Percentiles rank a stretch among this genome's conserved stretches.
Conservation (phyloP, 768 basidiomycete species). For the Russula lepida region DNA sequence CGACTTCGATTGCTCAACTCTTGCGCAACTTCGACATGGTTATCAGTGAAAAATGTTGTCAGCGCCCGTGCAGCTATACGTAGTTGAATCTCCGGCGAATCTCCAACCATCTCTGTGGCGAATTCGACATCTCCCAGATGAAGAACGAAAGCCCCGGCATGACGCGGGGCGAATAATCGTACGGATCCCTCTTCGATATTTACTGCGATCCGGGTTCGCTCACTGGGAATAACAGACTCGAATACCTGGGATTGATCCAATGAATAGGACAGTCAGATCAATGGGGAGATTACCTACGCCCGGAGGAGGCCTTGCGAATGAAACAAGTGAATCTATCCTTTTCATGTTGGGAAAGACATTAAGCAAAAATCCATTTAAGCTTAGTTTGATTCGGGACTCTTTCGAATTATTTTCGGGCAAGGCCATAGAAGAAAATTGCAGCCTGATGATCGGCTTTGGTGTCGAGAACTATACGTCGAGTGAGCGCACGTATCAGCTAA, state of each 20-base stretch:
- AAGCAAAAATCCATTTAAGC: conserved; percentile 55
- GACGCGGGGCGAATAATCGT: conserved; percentile 45
- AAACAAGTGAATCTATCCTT: conserved; percentile 53
- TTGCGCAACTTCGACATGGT: conserved; percentile 31
- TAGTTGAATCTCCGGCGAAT: conserved; percentile 48
- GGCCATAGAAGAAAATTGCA: conserved; percentile 57
- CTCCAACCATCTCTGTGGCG: conserved; percentile 63
- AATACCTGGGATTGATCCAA: conserved; percentile 52
- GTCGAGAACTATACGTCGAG: conserved; percentile 22
- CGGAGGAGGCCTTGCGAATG: conserved; percentile 75
- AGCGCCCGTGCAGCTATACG: conserved; percentile 41
- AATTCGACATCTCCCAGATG: conserved; percentile 61
- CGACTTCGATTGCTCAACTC: conserved; percentile 17
- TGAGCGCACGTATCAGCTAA: background rate
- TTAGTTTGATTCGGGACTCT: conserved; percentile 64
- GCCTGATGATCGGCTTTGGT: conserved; percentile 46
- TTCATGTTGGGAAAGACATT: conserved; percentile 51
- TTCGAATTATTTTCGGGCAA: conserved; percentile 59
- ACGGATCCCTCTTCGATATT: conserved; percentile 60
- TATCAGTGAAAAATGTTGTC: conserved; percentile 47
- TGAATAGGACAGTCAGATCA: background rate
- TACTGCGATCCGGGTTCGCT: conserved; percentile 66
- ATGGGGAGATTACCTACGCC: conserved; percentile 49
- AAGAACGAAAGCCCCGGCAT: conserved; percentile 59
- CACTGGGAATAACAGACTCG: conserved; percentile 86